phyloP scores from a whole-genome alignment of 1,284 basidiomycete genomes.

The Neolentinus lepideus region DNA sequence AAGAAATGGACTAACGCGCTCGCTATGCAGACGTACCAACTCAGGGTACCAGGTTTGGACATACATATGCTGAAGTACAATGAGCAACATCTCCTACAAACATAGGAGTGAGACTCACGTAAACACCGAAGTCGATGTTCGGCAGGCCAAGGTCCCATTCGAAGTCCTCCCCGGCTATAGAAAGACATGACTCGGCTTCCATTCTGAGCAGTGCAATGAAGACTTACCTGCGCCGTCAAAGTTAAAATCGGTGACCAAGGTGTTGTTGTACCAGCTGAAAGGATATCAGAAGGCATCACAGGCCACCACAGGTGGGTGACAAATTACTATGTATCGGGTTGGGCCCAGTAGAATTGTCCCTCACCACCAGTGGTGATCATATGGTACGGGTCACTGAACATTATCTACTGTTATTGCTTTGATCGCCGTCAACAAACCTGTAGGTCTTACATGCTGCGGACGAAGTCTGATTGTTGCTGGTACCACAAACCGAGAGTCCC shows the following conservation, averaged over 20 bases:
- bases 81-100: not conserved
- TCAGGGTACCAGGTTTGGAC: slow-evolving; percentile 41
- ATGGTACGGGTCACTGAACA: slow-evolving; percentile 41
- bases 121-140: slow-evolving; percentile 51
- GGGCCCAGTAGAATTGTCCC: slow-evolving; percentile 46
- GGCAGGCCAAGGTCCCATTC: slow-evolving; percentile 37
- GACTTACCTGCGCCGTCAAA: slow-evolving; percentile 37
- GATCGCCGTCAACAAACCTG: no score
- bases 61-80: slow-evolving; percentile 38
- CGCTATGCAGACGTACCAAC: slow-evolving; percentile 13
- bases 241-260: slow-evolving; percentile 42
- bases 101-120: slow-evolving; percentile 26
- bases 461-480: slow-evolving; percentile 38
- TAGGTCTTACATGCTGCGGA: slow-evolving; percentile 38
- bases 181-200: not conserved
- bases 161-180: slow-evolving; percentile 45
- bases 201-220: slow-evolving; percentile 19
- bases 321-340: slow-evolving; percentile 28
- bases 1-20: not conserved
- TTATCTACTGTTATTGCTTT: no score
- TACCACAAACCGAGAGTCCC: slow-evolving; percentile 44
- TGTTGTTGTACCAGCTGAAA: slow-evolving; percentile 33
- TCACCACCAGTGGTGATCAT: slow-evolving; percentile 53
- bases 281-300: no score
- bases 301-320: not conserved